Base-by-base conservation (phyloP, 192 early-diverging fungal species). In the Entomortierella lignicola region DNA sequence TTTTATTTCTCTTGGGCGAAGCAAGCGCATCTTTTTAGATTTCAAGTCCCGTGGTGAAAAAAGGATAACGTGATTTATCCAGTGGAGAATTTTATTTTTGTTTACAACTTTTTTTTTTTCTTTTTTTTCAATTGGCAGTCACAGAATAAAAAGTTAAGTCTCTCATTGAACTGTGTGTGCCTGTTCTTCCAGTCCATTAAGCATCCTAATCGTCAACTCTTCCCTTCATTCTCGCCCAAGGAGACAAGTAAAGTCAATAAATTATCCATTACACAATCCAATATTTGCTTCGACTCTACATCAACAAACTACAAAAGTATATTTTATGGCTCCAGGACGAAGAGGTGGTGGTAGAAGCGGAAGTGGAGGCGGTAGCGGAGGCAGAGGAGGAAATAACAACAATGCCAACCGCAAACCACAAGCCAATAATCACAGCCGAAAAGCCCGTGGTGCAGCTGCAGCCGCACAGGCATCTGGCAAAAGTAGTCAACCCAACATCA, bases 311-410 rank as follows among this genome's bases (percentile, higher is more conserved):
- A 11, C 47, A 54, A 2, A 29, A 6, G 26, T 4, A 54, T 27
- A 27, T 15, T 23, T 10, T 43, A 79, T 79, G 75, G 75, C 75
- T 21, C 75, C 75, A 79, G 75, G 75, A 68, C 59, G 72, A 60
- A 42, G 58, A 69, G 34, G 61, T 5, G 75, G 74, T 23, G 62
- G 66, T 18, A 34, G 62, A n/a, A 60, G 60, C 58, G 60, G 60
- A 37, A 10, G 5, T 37, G 34, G 34, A 37, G 34, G 34, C 5
- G 34, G n/a, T n/a, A n/a, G n/a, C 20, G 48, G 55, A 17, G 32
- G 56, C 8, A n/a, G 43, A 21, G 47, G 51, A 23, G 48, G 37
- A 13, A 66, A 43, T 50, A 60, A 26, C 44, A 54, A 20, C 55
- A 55, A 21, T 55, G 59, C 17, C 29, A 53, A 44, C 50, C 60